phyloP scores from a whole-genome alignment of 441 rosid species.

The Populus hybrid region DNA sequence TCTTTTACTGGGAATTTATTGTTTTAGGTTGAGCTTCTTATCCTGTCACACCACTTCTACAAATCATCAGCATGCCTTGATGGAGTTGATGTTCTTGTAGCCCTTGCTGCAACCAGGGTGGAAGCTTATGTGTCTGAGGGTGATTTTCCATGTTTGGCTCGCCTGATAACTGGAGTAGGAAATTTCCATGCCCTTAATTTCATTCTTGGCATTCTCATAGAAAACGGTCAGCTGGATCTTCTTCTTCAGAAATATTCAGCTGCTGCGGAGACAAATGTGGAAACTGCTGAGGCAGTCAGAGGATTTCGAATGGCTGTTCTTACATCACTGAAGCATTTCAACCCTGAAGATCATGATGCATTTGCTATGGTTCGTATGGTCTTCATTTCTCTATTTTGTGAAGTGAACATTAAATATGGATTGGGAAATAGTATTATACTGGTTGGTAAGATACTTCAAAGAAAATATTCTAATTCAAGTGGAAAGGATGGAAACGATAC shows the following conservation, averaged over 20 bases:
- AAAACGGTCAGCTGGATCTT: conserved; percentile 93
- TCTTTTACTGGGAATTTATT: conserved; percentile 15
- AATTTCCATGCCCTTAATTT: conserved; percentile 96
- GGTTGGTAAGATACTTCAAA: background rate
- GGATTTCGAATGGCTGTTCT: conserved; percentile 98
- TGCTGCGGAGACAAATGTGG: conserved; percentile 80
- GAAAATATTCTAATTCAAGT: background rate
- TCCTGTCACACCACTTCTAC: conserved; percentile 87
- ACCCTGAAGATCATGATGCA: conserved; percentile 86
- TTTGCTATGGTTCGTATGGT: conserved; percentile 79
- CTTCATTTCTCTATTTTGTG: conserved; percentile 12
- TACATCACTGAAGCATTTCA: conserved; percentile 88
- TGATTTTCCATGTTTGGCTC: conserved; percentile 91
- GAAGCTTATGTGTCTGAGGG: conserved; percentile 96
- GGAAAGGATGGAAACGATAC: background rate
- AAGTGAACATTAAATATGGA: no score
- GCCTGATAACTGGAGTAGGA: conserved; percentile 92
- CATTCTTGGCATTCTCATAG: conserved; percentile 92
- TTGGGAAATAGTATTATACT: no score
- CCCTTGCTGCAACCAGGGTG: conserved; percentile 96
- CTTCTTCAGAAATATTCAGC: conserved; percentile 93
- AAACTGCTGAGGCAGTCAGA: conserved; percentile 87
- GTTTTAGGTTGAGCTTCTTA: conserved; percentile 88
- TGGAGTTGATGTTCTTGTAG: conserved; percentile 98
- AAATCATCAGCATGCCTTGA: conserved; percentile 98